Evolutionary conservation across 2,329 filamentous ascomycete genomes (phyloP).

Genomic region (Zymoseptoria passerinii): DNA sequence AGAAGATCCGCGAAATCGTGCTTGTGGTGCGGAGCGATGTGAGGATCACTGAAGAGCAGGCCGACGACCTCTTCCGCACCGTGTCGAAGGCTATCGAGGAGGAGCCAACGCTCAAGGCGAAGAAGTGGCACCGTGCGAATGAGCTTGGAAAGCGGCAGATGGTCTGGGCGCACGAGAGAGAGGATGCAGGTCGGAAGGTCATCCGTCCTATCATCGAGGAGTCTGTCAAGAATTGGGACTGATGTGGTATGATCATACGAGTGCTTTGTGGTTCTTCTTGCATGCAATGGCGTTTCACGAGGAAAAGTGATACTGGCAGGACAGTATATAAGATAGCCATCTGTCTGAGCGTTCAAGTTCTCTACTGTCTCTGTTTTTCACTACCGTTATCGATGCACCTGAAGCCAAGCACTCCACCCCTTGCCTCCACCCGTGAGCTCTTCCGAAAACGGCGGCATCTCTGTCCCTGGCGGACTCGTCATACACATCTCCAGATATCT

Average conservation of each 20-base stretch:
- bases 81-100: constrained; percentile 37
- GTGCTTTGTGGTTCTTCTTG: too few relatives aligned
- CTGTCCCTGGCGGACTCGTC: constrained; percentile 31
- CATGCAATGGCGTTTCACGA: neutral
- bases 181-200: constrained; percentile 36
- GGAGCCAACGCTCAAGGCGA: constrained; percentile 31
- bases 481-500: constrained; percentile 39
- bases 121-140: constrained; percentile 37
- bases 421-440: constrained; percentile 13
- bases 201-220: constrained; percentile 40
- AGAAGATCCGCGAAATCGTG: constrained; percentile 41
- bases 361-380: neutral
- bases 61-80: constrained; percentile 35
- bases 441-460: constrained; percentile 20
- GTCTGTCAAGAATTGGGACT: constrained; percentile 36
- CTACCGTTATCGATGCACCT: neutral
- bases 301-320: neutral
- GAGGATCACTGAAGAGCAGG: constrained; percentile 37
- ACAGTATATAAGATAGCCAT: too few relatives aligned
- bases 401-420: constrained; percentile 15
- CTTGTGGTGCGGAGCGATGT: constrained; percentile 40
- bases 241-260: too few relatives aligned
- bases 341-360: too few relatives aligned
- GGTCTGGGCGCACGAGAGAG: constrained; percentile 37
- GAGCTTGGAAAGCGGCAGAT: constrained; percentile 39